phyloP scores from a whole-genome alignment of 2,329 filamentous ascomycete species.

The Ustulina deusta region DNA sequence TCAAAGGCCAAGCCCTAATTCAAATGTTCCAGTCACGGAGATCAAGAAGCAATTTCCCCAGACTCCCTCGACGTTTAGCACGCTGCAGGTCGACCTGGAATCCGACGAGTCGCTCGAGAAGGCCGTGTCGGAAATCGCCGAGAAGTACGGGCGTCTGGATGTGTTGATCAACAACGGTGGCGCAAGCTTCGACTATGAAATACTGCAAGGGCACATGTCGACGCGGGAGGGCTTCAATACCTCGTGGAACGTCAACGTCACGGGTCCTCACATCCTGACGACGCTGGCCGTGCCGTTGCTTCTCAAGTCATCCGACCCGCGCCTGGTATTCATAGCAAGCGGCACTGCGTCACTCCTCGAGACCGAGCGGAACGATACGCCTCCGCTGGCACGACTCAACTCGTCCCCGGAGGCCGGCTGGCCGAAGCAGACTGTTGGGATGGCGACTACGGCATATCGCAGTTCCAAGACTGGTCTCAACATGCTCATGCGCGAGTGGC shows the following conservation, averaged over 20 bases:
- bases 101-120: conserved; percentile 60
- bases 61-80: conserved; percentile 53
- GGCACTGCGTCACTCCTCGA: conserved; percentile 54
- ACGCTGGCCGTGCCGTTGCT: conserved; percentile 56
- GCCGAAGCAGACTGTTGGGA: conserved; percentile 52
- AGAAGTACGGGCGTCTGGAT: conserved; percentile 57
- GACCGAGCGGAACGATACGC: conserved; percentile 43
- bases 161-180: conserved; percentile 64
- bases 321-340: conserved; percentile 62
- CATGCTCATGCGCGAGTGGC: conserved; percentile 63
- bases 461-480: conserved; percentile 59
- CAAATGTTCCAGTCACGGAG: conserved; percentile 42
- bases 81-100: conserved; percentile 61
- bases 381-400: conserved; percentile 38
- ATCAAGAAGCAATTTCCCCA: conserved; percentile 54
- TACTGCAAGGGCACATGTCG: conserved; percentile 44
- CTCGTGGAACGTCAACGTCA: conserved; percentile 58
- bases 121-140: conserved; percentile 54
- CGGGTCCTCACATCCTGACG: conserved; percentile 55
- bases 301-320: conserved; percentile 57
- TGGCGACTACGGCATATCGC: conserved; percentile 52
- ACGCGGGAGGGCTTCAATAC: conserved; percentile 56
- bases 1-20: conserved; percentile 3
- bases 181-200: conserved; percentile 52
- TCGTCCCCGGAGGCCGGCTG: conserved; percentile 51